phyloP scores from a whole-genome alignment of 495 filamentous ascomycete genomes.

The Penicillium subrubescens region DNA sequence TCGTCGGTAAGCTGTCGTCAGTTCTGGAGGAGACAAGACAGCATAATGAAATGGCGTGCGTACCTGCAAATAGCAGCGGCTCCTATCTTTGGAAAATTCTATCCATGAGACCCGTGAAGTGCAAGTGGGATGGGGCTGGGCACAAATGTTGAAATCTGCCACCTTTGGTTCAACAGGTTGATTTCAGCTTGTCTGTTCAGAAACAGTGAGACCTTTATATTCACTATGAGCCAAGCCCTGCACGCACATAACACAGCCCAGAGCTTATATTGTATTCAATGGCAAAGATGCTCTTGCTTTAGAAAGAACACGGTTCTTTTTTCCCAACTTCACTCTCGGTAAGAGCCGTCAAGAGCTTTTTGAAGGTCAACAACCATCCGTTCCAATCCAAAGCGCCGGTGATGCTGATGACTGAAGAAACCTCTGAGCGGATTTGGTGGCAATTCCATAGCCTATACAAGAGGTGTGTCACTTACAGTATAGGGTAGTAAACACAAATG shows the following conservation, averaged over 20 bases:
- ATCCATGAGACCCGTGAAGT: not conserved
- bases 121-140: not conserved
- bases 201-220: not conserved
- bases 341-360: not conserved
- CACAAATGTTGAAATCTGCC: not conserved
- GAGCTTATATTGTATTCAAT: not conserved
- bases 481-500: not conserved
- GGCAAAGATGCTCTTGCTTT: not conserved
- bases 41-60: not conserved
- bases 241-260: not conserved
- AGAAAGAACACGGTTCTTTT: not conserved
- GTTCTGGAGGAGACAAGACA: not conserved
- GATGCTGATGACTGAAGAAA: not conserved
- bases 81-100: not conserved
- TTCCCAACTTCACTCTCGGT: not conserved
- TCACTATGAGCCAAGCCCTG: not conserved
- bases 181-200: not conserved
- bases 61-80: not conserved
- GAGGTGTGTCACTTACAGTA: not conserved
- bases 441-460: not conserved
- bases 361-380: not conserved
- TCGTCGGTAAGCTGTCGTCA: not conserved
- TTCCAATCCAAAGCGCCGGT: not conserved
- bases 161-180: not conserved
- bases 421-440: not conserved